Evolutionary conservation across 140 eudicot species (phyloP).

Genomic region (Anethum foeniculum): DNA sequence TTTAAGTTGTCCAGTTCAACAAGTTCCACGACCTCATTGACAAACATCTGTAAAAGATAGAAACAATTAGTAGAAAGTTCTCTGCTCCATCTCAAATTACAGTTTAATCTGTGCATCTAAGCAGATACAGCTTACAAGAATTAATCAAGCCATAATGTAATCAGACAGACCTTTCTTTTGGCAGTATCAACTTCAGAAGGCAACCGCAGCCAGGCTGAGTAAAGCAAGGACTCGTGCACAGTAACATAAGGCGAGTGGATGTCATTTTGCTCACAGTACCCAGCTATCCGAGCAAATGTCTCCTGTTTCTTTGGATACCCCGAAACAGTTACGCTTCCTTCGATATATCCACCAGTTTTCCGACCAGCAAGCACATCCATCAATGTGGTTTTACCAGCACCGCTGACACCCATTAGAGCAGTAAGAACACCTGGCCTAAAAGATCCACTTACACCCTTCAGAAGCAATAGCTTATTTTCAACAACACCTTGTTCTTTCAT

Average conservation of each 20-base stretch:
- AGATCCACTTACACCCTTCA: constrained; percentile 22
- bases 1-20: background rate
- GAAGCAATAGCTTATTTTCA: constrained; percentile 38
- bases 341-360: constrained; percentile 8
- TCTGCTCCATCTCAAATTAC: background rate
- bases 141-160: background rate
- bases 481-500: constrained; percentile 49
- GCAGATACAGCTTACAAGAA: background rate
- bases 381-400: constrained; percentile 9
- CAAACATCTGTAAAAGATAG: background rate
- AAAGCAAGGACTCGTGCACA: background rate
- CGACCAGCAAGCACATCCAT: constrained; percentile 10
- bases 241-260: constrained; percentile 8
- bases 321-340: background rate
- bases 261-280: constrained; percentile 8
- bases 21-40: constrained; percentile 4
- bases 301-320: constrained; percentile 6
- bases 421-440: constrained; percentile 8
- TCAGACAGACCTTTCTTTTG: background rate
- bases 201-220: constrained; percentile 5
- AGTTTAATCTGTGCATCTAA: background rate
- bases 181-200: background rate
- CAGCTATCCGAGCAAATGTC: constrained; percentile 6
- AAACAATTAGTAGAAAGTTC: background rate
- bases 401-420: constrained; percentile 5